A percentile compares a stretch with the other conserved stretches of the same genome.
Evolutionary conservation across 1,139 yeast genomes (phyloP).

Genomic region (Kurtzmaniella quercitrusa): DNA sequence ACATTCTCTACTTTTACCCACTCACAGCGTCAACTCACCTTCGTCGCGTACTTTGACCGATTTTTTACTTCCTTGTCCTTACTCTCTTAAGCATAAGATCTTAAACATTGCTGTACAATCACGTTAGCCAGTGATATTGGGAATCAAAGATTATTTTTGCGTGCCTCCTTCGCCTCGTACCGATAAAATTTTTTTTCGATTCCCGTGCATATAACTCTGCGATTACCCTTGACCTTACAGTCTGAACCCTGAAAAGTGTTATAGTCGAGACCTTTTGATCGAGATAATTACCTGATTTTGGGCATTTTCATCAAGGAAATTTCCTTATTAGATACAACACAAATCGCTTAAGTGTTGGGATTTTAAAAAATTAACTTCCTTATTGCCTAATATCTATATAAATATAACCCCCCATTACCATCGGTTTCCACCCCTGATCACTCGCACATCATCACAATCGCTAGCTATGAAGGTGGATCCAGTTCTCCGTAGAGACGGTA

Average conservation of each 20-base stretch:
- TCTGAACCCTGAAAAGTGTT: background rate
- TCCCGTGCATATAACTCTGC: background rate
- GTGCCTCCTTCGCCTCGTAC: background rate
- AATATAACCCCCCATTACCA: too few relatives aligned
- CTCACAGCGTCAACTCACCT: too few relatives aligned
- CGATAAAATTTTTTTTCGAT: background rate
- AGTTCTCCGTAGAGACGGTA: background rate
- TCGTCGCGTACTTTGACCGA: too few relatives aligned
- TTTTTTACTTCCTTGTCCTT: too few relatives aligned
- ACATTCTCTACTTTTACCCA: too few relatives aligned
- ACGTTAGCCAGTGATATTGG: background rate
- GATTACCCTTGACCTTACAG: background rate
- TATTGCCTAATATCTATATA: too few relatives aligned
- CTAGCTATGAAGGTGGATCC: background rate
- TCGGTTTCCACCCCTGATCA: background rate
- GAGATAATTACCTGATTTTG: background rate
- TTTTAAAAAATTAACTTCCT: too few relatives aligned
- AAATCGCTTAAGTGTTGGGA: too few relatives aligned
- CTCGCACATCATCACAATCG: background rate
- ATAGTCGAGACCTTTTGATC: background rate
- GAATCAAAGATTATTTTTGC: background rate
- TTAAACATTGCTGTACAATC: too few relatives aligned
- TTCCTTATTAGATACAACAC: too few relatives aligned
- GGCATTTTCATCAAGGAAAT: background rate
- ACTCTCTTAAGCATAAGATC: too few relatives aligned